Evolutionary conservation across 139 green algal species (phyloP), one percentile per base, ranked within the genome.

Genomic region (Ettlia oleoabundans): DNA sequence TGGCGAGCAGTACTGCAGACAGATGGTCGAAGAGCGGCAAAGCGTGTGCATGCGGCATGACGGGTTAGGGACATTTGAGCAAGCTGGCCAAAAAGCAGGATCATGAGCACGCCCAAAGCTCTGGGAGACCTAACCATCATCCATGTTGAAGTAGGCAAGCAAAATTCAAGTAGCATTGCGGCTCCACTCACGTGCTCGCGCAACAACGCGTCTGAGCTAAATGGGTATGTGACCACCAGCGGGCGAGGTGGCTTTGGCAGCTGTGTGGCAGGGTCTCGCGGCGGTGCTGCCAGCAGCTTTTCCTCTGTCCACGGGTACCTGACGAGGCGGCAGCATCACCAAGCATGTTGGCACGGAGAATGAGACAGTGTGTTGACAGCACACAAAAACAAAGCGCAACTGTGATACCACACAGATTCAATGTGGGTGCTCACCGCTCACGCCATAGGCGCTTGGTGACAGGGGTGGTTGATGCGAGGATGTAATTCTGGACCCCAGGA

Each of bases 1-100:
- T 4, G 94, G 94, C 38, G 94, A 95, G 15, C 89, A 71, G 85
- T 96, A 97, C 87, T 94, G 87, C 72, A 76, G 21, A 21, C 5
- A n/a, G n/a, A n/a, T n/a, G n/a, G n/a, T n/a, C n/a, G n/a, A n/a
- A n/a, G n/a, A n/a, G n/a, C n/a, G n/a, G n/a, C n/a, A n/a, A n/a
- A n/a, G n/a, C n/a, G n/a, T n/a, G n/a, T n/a, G n/a, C n/a, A n/a
- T n/a, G n/a, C n/a, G n/a, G n/a, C n/a, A n/a, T n/a, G n/a, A n/a
- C n/a, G n/a, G n/a, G n/a, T n/a, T n/a, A n/a, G n/a, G n/a, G n/a
- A n/a, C n/a, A n/a, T n/a, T n/a, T n/a, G n/a, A n/a, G n/a, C n/a
- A n/a, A n/a, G n/a, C n/a, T n/a, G n/a, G n/a, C n/a, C n/a, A n/a
- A n/a, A n/a, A n/a, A n/a, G n/a, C n/a, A n/a, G n/a, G n/a, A n/a